A percentile compares a stretch with the other conserved stretches of the same genome.
These are phyloP conservation scores for Boletellus sp. DNA, from an alignment of 768 basidiomycete genomes.

Conservation along the genomic window DNA sequence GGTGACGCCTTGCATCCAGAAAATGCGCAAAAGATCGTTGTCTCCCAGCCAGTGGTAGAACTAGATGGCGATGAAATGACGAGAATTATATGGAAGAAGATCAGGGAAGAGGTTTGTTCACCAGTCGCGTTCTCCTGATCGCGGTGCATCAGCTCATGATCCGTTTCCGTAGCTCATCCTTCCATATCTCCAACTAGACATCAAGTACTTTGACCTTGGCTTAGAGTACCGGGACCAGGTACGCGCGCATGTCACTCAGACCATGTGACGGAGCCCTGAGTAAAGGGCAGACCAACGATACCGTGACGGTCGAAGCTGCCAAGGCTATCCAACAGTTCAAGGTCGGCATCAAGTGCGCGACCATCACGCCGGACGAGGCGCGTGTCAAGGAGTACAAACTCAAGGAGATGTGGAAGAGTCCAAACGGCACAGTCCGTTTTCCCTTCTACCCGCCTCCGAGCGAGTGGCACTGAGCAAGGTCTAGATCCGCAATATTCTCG, in stretches of 20 bases:
- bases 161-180: slow-evolving; percentile 77
- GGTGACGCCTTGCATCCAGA: slow-evolving; percentile 17
- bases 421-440: slow-evolving; percentile 81
- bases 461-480: background rate
- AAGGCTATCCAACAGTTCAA: slow-evolving; percentile 92
- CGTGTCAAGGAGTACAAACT: slow-evolving; percentile 96
- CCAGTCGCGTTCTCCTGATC: background rate
- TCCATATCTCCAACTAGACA: slow-evolving; percentile 90
- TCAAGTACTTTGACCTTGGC: slow-evolving; percentile 99
- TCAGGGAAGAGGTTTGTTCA: slow-evolving; percentile 78
- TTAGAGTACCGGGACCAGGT: slow-evolving; percentile 89
- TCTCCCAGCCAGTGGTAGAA: slow-evolving; percentile 88
- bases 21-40: slow-evolving; percentile 58
- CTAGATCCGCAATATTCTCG: slow-evolving; percentile 94
- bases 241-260: slow-evolving; percentile 9
- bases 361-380: slow-evolving; percentile 97
- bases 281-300: slow-evolving; percentile 75
- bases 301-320: slow-evolving; percentile 89
- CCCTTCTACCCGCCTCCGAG: background rate
- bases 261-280: background rate
- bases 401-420: slow-evolving; percentile 98
- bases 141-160: background rate
- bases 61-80: slow-evolving; percentile 99
- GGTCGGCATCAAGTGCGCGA: slow-evolving; percentile 99
- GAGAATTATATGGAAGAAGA: slow-evolving; percentile 98